phyloP scores from a whole-genome alignment of 768 basidiomycete species.

The Boletus edulis region DNA sequence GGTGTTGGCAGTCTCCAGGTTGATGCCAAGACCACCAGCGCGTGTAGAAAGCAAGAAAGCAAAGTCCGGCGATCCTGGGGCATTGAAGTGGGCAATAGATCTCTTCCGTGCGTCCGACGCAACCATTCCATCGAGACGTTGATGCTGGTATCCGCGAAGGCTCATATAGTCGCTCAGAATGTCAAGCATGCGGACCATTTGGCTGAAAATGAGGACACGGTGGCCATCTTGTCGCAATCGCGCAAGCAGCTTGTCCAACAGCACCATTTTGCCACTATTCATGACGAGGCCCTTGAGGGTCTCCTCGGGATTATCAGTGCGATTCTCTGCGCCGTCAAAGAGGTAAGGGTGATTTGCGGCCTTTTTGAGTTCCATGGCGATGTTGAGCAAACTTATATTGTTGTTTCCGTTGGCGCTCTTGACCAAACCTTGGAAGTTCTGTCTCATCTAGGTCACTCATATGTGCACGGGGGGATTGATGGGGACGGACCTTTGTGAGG shows the following conservation, averaged over 20 bases:
- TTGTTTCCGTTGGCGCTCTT: slow-evolving; percentile 87
- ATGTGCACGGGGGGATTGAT: not conserved
- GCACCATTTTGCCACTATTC: slow-evolving; percentile 98
- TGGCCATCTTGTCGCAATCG: slow-evolving; percentile 90
- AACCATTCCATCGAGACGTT: slow-evolving; percentile 94
- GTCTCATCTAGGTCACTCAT: slow-evolving; percentile 6
- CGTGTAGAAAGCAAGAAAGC: slow-evolving; percentile 95
- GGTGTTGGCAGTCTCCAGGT: slow-evolving; percentile 97
- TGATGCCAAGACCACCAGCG: slow-evolving; percentile 97
- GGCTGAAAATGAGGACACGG: slow-evolving; percentile 97
- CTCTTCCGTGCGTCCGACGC: slow-evolving; percentile 91
- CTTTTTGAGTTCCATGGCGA: slow-evolving; percentile 99
- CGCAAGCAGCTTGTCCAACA: slow-evolving; percentile 94
- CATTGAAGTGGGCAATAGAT: slow-evolving; percentile 96
- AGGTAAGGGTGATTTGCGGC: slow-evolving; percentile 97
- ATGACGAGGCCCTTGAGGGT: slow-evolving; percentile 94
- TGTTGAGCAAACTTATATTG: slow-evolving; percentile 95
- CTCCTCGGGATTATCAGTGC: slow-evolving; percentile 66
- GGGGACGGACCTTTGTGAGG: slow-evolving; percentile 68
- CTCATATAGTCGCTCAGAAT: slow-evolving; percentile 97
- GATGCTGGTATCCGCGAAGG: slow-evolving; percentile 86
- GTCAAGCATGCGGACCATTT: slow-evolving; percentile 99
- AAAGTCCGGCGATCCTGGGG: slow-evolving; percentile 90
- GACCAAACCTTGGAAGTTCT: slow-evolving; percentile 93
- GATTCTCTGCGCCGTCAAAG: slow-evolving; percentile 90